Evolutionary conservation across 108 stramenopile species (phyloP).

Genomic region (Aurantiochytrium sp.): DNA sequence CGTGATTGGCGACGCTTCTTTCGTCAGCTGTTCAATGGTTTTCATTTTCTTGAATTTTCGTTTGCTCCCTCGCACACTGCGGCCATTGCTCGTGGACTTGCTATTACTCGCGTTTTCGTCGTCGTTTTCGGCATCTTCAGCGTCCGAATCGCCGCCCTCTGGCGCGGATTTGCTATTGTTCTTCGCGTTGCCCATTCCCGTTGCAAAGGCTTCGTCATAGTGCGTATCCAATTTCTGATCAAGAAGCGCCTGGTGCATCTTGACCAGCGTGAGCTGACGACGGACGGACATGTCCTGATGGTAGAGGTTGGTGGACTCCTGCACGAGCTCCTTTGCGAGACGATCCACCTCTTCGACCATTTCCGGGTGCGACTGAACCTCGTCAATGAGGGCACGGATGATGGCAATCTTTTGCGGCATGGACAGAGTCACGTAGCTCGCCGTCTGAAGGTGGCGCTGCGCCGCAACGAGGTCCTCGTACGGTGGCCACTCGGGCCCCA

Average conservation of each 20-base stretch:
- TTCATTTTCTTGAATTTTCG: background rate
- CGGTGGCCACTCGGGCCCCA: background rate
- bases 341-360: background rate
- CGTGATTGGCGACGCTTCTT: background rate
- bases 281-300: background rate
- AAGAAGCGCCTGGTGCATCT: background rate
- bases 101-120: background rate
- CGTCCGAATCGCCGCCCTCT: background rate
- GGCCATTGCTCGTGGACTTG: background rate
- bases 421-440: background rate
- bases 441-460: background rate
- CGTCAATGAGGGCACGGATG: slow-evolving; percentile 1
- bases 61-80: background rate
- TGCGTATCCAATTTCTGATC: background rate
- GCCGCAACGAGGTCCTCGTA: background rate
- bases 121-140: background rate
- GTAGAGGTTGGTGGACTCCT: background rate
- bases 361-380: background rate
- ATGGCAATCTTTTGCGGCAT: background rate
- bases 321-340: background rate
- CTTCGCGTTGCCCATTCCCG: too few relatives aligned
- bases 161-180: background rate
- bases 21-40: background rate
- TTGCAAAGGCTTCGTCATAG: background rate
- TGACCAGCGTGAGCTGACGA: background rate